Evolutionary conservation across 2,329 filamentous ascomycete species (phyloP), one percentile per base, ranked within the genome.

Genomic region (Kalmusia sp.): DNA sequence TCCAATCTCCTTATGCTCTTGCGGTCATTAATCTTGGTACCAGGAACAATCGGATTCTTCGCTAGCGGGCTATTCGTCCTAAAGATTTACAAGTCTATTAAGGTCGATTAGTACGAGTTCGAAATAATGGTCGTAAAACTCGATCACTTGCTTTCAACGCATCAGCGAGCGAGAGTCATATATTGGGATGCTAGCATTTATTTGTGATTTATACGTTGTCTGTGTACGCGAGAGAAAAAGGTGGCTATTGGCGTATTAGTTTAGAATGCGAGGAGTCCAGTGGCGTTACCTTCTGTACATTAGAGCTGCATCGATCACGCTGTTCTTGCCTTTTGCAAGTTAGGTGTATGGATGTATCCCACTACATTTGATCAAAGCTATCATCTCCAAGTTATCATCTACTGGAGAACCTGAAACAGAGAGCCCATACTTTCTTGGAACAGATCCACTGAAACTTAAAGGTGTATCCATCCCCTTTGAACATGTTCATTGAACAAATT

Each of bases 61-160:
- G 87, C 95, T 7, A 96, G 92, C 73, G 98, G 93, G 91, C 84
- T 89, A 72, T 99, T 99, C 72, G 89, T 96, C 48, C 86, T 91
- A 63, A 93, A 90, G 74, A 99, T 99, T 57, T 99, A 99, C 75
- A 81, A 87, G 21, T 97, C 93, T n/a, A 96, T 99, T 79, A 99
- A 99, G 82, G 92, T 99, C 61, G 95, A 99, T 73, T 99, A 76
- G 77, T n/a, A 4, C 33, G n/a, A 11, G 9, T 15, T 24, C 14
- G 38, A n/a, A 11, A 33, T n/a, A n/a, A n/a, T n/a, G n/a, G 6
- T 11, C 9, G 15, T 14, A 8, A 21, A 44, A 30, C 11, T 22
- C 14, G 17, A 31, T 8, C 33, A 33, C 22, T 9, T 43, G 14
- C 34, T 19, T 15, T 27, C 22, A 14, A 35, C 27, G 35, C 33